Percentiles rank a stretch among this genome's conserved stretches.
Evolutionary conservation across 2,329 filamentous ascomycete species (phyloP).

Genomic region (Dryadomyces quercus-mongolicae): DNA sequence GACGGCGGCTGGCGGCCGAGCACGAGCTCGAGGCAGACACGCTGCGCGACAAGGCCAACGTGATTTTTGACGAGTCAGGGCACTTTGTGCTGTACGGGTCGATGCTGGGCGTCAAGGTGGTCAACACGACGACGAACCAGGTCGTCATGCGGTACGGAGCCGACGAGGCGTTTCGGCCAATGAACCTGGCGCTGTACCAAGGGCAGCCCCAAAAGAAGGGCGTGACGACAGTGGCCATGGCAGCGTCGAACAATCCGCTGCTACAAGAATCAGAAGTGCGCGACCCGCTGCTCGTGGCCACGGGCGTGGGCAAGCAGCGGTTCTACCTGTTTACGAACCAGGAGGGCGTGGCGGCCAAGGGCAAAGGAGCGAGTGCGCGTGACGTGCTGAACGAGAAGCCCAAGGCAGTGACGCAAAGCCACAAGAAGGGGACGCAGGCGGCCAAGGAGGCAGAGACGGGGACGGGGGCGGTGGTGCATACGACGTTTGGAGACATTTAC

Average conservation of each 20-base stretch:
- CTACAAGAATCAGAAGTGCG: slow-evolving; percentile 82
- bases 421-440: slow-evolving; percentile 32
- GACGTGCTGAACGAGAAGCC: slow-evolving; percentile 96
- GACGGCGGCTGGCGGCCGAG: slow-evolving; percentile 74
- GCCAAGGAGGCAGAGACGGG: slow-evolving; percentile 53
- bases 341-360: slow-evolving; percentile 56
- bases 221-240: slow-evolving; percentile 91
- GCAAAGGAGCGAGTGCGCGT: slow-evolving; percentile 38
- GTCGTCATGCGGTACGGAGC: slow-evolving; percentile 83
- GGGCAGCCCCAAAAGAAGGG: slow-evolving; percentile 91
- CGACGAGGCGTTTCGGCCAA: slow-evolving; percentile 75
- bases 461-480: slow-evolving; percentile 76
- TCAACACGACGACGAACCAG: slow-evolving; percentile 91
- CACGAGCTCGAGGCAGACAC: slow-evolving; percentile 65
- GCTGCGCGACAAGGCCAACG: slow-evolving; percentile 61
- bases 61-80: slow-evolving; percentile 91
- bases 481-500: slow-evolving; percentile 86
- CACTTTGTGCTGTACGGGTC: slow-evolving; percentile 94
- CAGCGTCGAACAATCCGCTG: slow-evolving; percentile 84
- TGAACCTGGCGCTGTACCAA: slow-evolving; percentile 83
- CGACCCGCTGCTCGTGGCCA: slow-evolving; percentile 79
- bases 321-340: slow-evolving; percentile 99
- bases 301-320: slow-evolving; percentile 73
- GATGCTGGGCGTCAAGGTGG: slow-evolving; percentile 81
- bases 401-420: slow-evolving; percentile 30